These are phyloP conservation scores for Eruca vesicaria DNA, from an alignment of 441 rosid species.

Conservation along the genomic window DNA sequence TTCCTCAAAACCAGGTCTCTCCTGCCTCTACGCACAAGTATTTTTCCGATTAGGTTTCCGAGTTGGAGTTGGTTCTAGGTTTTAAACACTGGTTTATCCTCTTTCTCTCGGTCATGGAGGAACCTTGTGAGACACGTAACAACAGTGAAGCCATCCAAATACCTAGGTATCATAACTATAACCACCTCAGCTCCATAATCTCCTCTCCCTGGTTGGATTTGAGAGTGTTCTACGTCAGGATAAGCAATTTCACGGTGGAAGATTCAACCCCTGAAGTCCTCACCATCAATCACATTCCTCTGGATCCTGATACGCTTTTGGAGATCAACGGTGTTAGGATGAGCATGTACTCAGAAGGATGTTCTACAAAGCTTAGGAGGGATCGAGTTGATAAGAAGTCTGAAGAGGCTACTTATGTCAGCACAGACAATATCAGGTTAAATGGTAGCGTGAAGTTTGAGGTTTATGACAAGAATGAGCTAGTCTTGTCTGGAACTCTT, in stretches of 20 bases:
- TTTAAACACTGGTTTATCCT: neutral
- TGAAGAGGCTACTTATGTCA: conserved; percentile 75
- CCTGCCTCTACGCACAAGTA: neutral
- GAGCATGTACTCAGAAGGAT: conserved; percentile 51
- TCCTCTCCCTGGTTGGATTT: conserved; percentile 65
- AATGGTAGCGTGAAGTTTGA: conserved; percentile 76
- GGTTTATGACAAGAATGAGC: conserved; percentile 57
- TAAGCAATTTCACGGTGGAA: conserved; percentile 65
- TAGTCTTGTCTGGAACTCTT: conserved; percentile 62
- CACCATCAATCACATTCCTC: conserved; percentile 64
- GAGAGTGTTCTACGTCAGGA: conserved; percentile 80
- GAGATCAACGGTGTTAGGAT: conserved; percentile 70
- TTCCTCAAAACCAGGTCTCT: conserved; percentile 30
- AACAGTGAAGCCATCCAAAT: conserved; percentile 47
- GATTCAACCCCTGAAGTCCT: conserved; percentile 64
- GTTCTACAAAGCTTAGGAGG: conserved; percentile 65
- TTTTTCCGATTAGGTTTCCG: neutral
- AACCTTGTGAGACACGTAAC: conserved; percentile 36
- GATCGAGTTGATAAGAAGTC: conserved; percentile 70
- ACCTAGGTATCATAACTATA: conserved; percentile 53
- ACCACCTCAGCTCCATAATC: conserved; percentile 38
- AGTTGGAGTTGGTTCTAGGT: neutral
- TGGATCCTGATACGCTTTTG: conserved; percentile 63
- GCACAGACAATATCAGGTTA: conserved; percentile 72
- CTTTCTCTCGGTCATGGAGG: conserved; percentile 41